A percentile compares a stretch with the other conserved stretches of the same genome.
phyloP scores from a whole-genome alignment of 1,139 yeast species.

The Protomyces gravidus region DNA sequence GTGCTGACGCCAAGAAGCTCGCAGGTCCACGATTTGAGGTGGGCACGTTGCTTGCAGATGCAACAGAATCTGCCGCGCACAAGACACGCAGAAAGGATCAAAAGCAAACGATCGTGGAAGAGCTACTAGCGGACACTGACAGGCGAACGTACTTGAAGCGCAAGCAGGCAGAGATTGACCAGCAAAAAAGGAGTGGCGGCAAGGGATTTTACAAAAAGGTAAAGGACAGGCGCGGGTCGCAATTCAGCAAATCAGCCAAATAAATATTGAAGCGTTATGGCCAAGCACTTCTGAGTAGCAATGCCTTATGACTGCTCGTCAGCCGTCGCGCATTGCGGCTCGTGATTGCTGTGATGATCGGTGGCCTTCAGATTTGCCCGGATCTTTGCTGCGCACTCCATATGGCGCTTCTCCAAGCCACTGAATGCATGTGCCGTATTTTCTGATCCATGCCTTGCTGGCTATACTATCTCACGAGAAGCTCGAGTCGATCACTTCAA shows the following conservation, averaged over 20 bases:
- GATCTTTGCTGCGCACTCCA: too few relatives aligned
- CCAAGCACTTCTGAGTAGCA: too few relatives aligned
- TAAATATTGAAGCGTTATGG: too few relatives aligned
- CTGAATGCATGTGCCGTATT: too few relatives aligned
- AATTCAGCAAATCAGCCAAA: constrained; percentile 10
- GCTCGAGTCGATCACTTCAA: too few relatives aligned
- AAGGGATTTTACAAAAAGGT: constrained; percentile 63
- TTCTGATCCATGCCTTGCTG: too few relatives aligned
- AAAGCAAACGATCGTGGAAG: constrained; percentile 74
- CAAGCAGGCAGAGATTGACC: constrained; percentile 75
- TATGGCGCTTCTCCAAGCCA: too few relatives aligned
- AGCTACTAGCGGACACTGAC: constrained; percentile 68
- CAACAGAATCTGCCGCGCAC: constrained; percentile 71
- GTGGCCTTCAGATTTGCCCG: too few relatives aligned
- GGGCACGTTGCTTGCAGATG: constrained; percentile 82
- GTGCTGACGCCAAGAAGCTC: constrained; percentile 56
- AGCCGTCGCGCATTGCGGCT: too few relatives aligned
- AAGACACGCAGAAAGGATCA: constrained; percentile 67
- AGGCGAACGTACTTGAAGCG: constrained; percentile 75
- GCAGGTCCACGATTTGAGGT: constrained; percentile 53
- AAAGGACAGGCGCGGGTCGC: constrained; percentile 56
- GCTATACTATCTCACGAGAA: too few relatives aligned
- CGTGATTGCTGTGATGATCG: too few relatives aligned
- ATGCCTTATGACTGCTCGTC: too few relatives aligned
- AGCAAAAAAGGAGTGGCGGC: constrained; percentile 68